A percentile compares a stretch with the other conserved stretches of the same genome.
Evolutionary conservation across 2,329 filamentous ascomycete genomes (phyloP).

Genomic region (Monilinia aucupariae): DNA sequence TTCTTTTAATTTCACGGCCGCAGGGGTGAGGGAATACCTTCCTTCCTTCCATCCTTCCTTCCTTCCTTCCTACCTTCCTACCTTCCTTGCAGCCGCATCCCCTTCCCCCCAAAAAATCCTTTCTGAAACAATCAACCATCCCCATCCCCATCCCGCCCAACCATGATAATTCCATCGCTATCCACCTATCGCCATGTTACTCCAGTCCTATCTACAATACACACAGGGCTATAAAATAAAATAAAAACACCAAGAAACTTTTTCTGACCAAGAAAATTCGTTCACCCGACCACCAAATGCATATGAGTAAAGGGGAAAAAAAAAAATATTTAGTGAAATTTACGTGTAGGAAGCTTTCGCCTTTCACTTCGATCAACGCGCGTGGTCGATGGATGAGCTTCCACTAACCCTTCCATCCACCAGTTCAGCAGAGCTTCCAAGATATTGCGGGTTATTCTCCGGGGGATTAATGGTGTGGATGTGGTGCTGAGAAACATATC

Average conservation of each 20-base stretch:
- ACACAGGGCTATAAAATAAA: constrained; percentile 5
- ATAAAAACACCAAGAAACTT: constrained; percentile 9
- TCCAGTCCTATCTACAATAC: constrained; percentile 16
- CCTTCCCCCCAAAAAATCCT: no score
- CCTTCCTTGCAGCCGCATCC: no score
- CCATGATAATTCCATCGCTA: neutral
- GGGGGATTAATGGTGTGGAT: constrained; percentile 51
- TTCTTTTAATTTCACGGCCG: no score
- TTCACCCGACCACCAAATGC: constrained; percentile 9
- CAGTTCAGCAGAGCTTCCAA: constrained; percentile 53
- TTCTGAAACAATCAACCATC: neutral
- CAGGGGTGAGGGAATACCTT: no score
- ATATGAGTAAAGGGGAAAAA: constrained; percentile 12
- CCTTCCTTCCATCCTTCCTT: no score
- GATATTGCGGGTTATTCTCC: constrained; percentile 41
- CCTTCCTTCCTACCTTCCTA: no score
- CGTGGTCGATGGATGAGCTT: constrained; percentile 26
- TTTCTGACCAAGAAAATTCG: constrained; percentile 19
- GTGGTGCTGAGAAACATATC: constrained; percentile 53
- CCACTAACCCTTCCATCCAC: constrained; percentile 39
- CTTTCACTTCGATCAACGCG: constrained; percentile 7
- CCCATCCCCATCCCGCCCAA: neutral
- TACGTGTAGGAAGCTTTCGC: neutral
- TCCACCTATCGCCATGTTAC: constrained; percentile 12
- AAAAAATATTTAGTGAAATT: neutral